Evolutionary conservation across 2,329 filamentous ascomycete genomes (phyloP).

Genomic region (Fusarium caatingaense): DNA sequence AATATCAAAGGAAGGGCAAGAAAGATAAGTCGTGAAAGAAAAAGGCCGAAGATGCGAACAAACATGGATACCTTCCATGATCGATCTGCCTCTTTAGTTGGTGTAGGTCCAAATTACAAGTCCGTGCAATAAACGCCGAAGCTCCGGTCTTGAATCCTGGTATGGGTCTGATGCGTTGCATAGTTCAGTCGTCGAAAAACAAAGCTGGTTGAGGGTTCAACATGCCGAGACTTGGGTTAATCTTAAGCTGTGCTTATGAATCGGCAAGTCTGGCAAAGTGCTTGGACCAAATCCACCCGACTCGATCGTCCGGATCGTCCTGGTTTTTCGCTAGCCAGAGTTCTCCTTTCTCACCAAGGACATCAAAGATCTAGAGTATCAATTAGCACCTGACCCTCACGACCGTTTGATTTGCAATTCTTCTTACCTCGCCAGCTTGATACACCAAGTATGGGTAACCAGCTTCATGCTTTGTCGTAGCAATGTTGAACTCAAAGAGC

Average conservation of each 20-base stretch:
- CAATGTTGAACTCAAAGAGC: conserved; percentile 97
- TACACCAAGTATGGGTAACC: conserved; percentile 97
- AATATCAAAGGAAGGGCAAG: conserved; percentile 13
- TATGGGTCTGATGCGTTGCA: conserved; percentile 43
- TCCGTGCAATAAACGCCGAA: conserved; percentile 44
- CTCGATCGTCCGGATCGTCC: conserved; percentile 80
- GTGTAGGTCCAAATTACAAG: conserved; percentile 35
- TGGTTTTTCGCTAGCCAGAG: conserved; percentile 98
- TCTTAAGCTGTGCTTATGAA: conserved; percentile 47
- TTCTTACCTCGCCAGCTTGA: conserved; percentile 84
- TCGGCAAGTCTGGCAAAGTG: conserved; percentile 83
- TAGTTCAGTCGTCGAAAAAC: conserved; percentile 30
- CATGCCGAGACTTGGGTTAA: conserved; percentile 26
- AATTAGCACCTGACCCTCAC: conserved; percentile 1
- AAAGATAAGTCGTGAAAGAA: conserved; percentile 23
- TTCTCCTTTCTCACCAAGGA: conserved; percentile 96
- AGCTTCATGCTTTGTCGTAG: conserved; percentile 88
- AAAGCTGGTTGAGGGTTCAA: conserved; percentile 24
- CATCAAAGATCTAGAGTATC: conserved; percentile 76
- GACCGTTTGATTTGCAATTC: not conserved
- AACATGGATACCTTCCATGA: conserved; percentile 26
- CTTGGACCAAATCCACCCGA: conserved; percentile 99
- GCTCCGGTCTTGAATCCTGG: conserved; percentile 38
- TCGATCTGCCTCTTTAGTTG: conserved; percentile 26
- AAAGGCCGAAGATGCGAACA: conserved; percentile 32